Percentiles rank a stretch among this genome's conserved stretches.
Conservation (phyloP, 306 rosid genomes). For the Arachis hypogaea region DNA sequence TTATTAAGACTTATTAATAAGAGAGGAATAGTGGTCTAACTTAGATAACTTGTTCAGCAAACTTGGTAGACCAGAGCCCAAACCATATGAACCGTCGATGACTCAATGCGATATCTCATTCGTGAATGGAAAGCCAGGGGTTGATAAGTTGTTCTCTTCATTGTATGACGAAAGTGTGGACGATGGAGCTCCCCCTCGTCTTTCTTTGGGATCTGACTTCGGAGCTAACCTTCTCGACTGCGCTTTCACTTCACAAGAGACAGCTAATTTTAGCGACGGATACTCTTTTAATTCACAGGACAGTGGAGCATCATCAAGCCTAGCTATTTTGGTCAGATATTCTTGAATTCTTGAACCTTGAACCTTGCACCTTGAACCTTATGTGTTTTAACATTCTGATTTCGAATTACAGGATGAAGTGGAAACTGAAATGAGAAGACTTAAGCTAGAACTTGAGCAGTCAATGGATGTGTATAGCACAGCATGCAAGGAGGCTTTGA, state of each 20-base stretch:
- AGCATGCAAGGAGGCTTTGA: slow-evolving; percentile 80
- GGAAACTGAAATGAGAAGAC: slow-evolving; percentile 89
- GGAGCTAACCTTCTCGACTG: slow-evolving; percentile 25
- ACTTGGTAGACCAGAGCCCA: slow-evolving; percentile 45
- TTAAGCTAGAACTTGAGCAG: slow-evolving; percentile 79
- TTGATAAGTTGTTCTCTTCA: slow-evolving; percentile 53
- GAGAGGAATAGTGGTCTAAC: no score
- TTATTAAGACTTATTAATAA: no score
- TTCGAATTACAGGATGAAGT: slow-evolving; percentile 64
- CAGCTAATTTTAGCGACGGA: no score
- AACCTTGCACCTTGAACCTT: background rate
- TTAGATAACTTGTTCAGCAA: slow-evolving; percentile 47
- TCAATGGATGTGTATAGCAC: slow-evolving; percentile 88
- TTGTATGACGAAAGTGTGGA: slow-evolving; percentile 45
- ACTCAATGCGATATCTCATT: slow-evolving; percentile 72
- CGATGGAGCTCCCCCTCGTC: slow-evolving; percentile 39
- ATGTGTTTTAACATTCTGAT: slow-evolving; percentile 5
- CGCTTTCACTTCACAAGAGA: no score
- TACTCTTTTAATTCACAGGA: slow-evolving; percentile 51
- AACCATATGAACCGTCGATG: slow-evolving; percentile 44
- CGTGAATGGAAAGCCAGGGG: slow-evolving; percentile 69
- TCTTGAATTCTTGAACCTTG: background rate
- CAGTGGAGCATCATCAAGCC: slow-evolving; percentile 40
- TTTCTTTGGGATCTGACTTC: slow-evolving; percentile 55
- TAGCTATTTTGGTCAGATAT: slow-evolving; percentile 48